A percentile compares a stretch with the other conserved stretches of the same genome.
Evolutionary conservation across 768 basidiomycete species (phyloP).

Genomic region (Pisolithus microcarpus): DNA sequence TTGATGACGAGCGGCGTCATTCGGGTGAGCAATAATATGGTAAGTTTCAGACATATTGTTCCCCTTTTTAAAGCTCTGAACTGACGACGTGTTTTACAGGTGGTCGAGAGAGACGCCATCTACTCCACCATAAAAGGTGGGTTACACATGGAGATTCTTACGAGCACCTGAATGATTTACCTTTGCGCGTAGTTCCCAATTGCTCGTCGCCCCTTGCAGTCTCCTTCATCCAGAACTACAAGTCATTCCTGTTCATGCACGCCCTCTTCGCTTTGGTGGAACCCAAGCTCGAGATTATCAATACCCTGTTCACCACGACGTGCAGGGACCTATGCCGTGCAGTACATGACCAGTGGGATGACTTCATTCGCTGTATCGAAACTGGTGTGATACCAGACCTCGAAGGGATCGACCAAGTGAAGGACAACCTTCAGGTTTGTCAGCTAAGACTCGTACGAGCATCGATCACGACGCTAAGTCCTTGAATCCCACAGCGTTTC

Average conservation of each 20-base stretch:
- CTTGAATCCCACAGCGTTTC: constrained; percentile 6
- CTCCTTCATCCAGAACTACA: constrained; percentile 16
- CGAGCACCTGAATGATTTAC: too few species aligned
- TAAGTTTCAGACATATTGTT: background rate
- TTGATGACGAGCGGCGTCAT: constrained; percentile 17
- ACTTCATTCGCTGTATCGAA: constrained; percentile 12
- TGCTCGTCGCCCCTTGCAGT: constrained; percentile 11
- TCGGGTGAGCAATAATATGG: constrained; percentile 17
- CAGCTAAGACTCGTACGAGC: too few species aligned
- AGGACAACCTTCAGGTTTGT: constrained; percentile 7
- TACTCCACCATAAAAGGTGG: constrained; percentile 6
- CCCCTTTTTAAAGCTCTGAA: background rate
- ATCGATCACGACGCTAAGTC: background rate
- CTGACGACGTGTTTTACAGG: constrained; percentile 4
- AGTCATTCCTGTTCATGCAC: constrained; percentile 18
- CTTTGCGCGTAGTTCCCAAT: constrained; percentile 5
- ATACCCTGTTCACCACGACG: constrained; percentile 15
- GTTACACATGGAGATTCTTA: background rate
- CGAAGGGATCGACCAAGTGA: constrained; percentile 8
- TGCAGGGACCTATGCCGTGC: constrained; percentile 16
- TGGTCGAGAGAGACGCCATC: constrained; percentile 7
- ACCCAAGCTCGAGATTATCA: constrained; percentile 13
- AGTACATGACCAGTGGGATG: constrained; percentile 16
- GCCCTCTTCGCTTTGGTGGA: constrained; percentile 17
- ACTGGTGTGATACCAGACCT: constrained; percentile 12